Percentiles rank a stretch among this genome's conserved stretches.
These are phyloP conservation scores for Prunella vulgaris DNA, from an alignment of 257 asterid species.

Conservation along the genomic window DNA sequence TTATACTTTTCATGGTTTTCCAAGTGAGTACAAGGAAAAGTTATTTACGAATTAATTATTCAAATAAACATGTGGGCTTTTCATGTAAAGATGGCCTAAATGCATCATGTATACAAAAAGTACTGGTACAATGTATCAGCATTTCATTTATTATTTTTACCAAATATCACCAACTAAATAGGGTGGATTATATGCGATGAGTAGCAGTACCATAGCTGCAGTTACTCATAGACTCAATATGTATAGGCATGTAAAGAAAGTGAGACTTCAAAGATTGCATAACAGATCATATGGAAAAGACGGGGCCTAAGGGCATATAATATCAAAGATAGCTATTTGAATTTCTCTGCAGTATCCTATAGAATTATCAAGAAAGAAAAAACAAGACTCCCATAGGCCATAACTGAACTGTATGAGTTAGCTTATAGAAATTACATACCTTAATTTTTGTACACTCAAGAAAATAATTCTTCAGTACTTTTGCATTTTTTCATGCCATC, in stretches of 20 bases:
- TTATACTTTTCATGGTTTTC: neutral
- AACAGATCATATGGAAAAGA: neutral
- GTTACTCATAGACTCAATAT: neutral
- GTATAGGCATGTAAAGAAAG: neutral
- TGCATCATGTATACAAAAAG: neutral
- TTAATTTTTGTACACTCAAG: neutral
- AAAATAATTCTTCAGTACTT: neutral
- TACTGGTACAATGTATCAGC: neutral
- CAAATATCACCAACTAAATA: neutral
- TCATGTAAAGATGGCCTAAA: neutral
- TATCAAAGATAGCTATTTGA: neutral
- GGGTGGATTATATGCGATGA: neutral
- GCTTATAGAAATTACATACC: too few species aligned
- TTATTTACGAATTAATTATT: neutral
- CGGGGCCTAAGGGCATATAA: neutral
- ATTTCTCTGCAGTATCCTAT: neutral
- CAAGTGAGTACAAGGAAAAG: neutral
- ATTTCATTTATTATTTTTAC: neutral
- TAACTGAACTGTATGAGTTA: too few species aligned
- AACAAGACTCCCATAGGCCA: neutral
- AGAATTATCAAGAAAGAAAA: neutral
- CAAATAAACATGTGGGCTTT: neutral
- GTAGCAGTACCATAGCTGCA: neutral
- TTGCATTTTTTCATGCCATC: neutral
- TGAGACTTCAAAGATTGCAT: neutral